Conservation (phyloP, 129 eudicot species). For the Pittosporum tobira region DNA sequence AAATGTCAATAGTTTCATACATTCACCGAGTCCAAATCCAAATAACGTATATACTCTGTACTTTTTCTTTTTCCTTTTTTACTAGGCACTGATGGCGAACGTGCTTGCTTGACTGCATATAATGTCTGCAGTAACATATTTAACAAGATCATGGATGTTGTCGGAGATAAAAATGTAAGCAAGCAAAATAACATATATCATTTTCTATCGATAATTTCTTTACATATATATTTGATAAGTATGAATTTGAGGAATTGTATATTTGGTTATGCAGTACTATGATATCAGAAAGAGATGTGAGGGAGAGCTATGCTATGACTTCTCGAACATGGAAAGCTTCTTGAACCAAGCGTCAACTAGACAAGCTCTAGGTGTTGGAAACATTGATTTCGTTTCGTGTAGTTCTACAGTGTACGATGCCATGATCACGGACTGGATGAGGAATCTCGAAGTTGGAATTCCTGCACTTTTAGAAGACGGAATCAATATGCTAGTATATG, state of each 20-base stretch:
- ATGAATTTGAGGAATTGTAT: not conserved
- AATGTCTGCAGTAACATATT: slow-evolving; percentile 31
- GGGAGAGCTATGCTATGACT: slow-evolving; percentile 66
- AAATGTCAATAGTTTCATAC: too few relatives aligned
- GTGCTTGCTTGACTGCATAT: slow-evolving; percentile 35
- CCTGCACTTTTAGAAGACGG: slow-evolving; percentile 62
- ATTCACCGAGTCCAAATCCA: too few relatives aligned
- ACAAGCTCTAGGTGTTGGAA: slow-evolving; percentile 62
- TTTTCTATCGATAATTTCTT: not conserved
- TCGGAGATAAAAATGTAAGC: slow-evolving; percentile 44
- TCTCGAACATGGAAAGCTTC: slow-evolving; percentile 64
- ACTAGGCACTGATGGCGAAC: slow-evolving; percentile 38
- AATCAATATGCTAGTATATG: slow-evolving; percentile 55
- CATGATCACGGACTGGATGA: slow-evolving; percentile 60
- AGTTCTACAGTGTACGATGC: slow-evolving; percentile 43
- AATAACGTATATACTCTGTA: not conserved
- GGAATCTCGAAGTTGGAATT: slow-evolving; percentile 64
- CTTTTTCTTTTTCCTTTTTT: not conserved
- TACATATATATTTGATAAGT: too few relatives aligned
- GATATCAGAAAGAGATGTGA: slow-evolving; percentile 45
- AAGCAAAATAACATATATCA: not conserved
- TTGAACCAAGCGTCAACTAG: slow-evolving; percentile 39
- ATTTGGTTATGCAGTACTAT: slow-evolving; percentile 38
- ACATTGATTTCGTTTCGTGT: slow-evolving; percentile 37
- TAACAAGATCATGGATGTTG: slow-evolving; percentile 19